Evolutionary conservation across 345 rosid species (phyloP), one percentile per base, ranked within the genome.

Genomic region (Draba incana): DNA sequence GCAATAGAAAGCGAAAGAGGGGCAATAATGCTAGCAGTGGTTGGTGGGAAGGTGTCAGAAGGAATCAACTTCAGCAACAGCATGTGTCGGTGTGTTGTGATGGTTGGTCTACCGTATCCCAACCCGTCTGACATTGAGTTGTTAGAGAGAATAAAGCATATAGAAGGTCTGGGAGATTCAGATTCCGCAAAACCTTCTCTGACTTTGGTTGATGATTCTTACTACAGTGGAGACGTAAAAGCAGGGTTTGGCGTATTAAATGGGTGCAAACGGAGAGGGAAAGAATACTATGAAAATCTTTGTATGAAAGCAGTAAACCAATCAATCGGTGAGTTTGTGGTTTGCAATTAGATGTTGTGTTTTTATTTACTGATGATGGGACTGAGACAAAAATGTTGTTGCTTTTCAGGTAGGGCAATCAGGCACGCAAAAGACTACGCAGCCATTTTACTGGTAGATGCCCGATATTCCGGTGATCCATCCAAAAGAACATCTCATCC

Each of bases 281-380:
- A 82, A 64, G 96, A 88, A 23, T 93, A 93, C 77, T 93, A 93
- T 62, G 98, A 90, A 80, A 90, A 90, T 72, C 86, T 93, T 68
- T 93, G 97, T 89, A 88, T 90, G 91, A 93, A 93, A 84, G 94
- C 97, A 27, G 96, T 93, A 53, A 93, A 93, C 75, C 96, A 90
- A 83, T 90, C 97, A 14, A 87, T 93, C 4, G 98, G 97, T 90
- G 73, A 69, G 86, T 71, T 33, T 58, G 55, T 50, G n/a, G 45
- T 41, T 42, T 20, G 1, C 44, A 41, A 45, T 16, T 48, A 55
- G 39, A 16, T 49, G 28, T 9, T 41, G 43, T 30, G 35, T 49
- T 49, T 27, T 28, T 10, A 48, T 24, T 2, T 31, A 46, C 24
- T 31, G 41, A 24, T 50, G 25, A 58, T 51, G 61, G 69, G 43